Percentiles rank a stretch among this genome's conserved stretches.
Conservation (phyloP, 177 flowering plant species). For the Vitis hybrid region DNA sequence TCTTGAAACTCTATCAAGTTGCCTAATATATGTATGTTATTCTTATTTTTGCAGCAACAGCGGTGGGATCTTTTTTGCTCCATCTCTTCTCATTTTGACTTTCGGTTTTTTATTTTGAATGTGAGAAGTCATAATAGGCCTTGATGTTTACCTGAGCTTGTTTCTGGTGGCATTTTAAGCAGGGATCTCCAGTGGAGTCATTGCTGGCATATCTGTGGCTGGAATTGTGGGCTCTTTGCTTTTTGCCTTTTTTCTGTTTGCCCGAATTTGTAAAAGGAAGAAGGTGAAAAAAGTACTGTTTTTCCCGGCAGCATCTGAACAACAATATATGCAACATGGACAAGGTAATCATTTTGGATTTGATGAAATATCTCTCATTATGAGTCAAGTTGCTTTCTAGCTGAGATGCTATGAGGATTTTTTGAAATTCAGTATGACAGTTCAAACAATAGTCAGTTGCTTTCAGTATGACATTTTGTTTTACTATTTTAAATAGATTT, state of each 20-base stretch:
- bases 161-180: conserved; percentile 16
- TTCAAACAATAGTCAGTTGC: background rate
- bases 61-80: conserved; percentile 16
- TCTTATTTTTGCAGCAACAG: conserved; percentile 34
- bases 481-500: background rate
- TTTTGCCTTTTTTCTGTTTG: conserved; percentile 21
- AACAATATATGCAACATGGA: conserved; percentile 12
- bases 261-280: conserved; percentile 23
- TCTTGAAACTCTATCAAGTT: background rate
- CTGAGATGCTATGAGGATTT: too few species aligned
- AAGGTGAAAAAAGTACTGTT: conserved; percentile 23
- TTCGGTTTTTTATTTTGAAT: background rate
- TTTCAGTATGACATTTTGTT: background rate
- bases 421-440: too few species aligned
- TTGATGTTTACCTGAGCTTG: conserved; percentile 8
- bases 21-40: background rate
- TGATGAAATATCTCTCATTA: background rate
- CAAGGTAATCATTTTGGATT: conserved; percentile 17
- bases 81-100: background rate
- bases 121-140: too few species aligned
- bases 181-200: conserved; percentile 37
- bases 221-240: conserved; percentile 23
- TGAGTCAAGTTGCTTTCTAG: background rate
- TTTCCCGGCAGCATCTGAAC: conserved; percentile 14
- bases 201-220: conserved; percentile 39